Evolutionary conservation across 1,139 yeast species (phyloP).

Genomic region (Debaryomyces robertsiae): DNA sequence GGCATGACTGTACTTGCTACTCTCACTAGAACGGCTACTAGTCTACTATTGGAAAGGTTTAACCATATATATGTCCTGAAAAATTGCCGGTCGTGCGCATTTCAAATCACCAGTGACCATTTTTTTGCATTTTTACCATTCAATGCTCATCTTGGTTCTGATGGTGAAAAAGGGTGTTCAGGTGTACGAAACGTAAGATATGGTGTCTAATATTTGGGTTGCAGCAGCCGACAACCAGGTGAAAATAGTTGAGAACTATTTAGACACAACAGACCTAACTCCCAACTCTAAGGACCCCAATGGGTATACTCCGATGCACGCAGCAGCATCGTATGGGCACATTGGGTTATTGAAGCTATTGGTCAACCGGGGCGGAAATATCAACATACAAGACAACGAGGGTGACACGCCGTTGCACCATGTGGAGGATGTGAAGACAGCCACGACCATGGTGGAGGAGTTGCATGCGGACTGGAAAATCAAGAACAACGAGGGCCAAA

Average conservation of each 20-base stretch:
- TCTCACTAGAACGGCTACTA: too few species aligned
- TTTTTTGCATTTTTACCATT: conserved; percentile 1
- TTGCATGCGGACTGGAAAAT: conserved; percentile 64
- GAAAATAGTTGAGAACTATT: conserved; percentile 55
- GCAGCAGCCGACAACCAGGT: conserved; percentile 88
- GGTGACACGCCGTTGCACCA: conserved; percentile 97
- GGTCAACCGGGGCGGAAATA: conserved; percentile 68
- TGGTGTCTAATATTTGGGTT: conserved; percentile 80
- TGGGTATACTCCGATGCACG: conserved; percentile 95
- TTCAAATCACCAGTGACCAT: conserved; percentile 4
- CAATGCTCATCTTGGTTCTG: conserved; percentile 5
- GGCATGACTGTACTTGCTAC: conserved; percentile 5
- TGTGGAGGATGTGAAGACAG: conserved; percentile 70
- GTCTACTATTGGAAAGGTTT: neutral
- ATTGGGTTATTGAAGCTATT: conserved; percentile 62
- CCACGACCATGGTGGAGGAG: conserved; percentile 64
- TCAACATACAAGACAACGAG: conserved; percentile 79
- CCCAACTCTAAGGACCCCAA: conserved; percentile 83
- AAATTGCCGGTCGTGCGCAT: conserved; percentile 6
- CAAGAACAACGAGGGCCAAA: conserved; percentile 72
- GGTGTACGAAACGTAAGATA: conserved; percentile 13
- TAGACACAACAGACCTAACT: conserved; percentile 53
- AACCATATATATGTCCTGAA: conserved; percentile 5
- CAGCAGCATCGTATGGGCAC: conserved; percentile 94
- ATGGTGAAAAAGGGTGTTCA: too few species aligned